phyloP scores from a whole-genome alignment of 2,329 filamentous ascomycete genomes.

The Geosmithia morbida region DNA sequence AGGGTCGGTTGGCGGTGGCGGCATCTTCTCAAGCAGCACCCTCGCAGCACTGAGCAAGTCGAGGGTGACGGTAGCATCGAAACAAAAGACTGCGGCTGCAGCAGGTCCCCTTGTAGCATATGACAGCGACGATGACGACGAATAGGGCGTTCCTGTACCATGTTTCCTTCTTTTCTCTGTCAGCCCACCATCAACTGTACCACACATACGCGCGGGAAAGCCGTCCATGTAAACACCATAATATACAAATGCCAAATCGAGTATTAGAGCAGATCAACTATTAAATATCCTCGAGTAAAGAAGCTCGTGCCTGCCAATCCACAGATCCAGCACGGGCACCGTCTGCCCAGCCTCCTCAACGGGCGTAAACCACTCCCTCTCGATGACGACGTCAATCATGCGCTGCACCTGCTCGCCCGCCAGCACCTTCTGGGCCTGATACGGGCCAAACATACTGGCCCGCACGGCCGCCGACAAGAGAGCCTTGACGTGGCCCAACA shows the following conservation, averaged over 20 bases:
- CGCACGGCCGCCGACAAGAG: conserved; percentile 64
- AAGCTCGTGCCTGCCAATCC: conserved; percentile 71
- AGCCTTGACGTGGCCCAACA: conserved; percentile 64
- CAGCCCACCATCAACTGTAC: background rate
- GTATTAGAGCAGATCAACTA: conserved; percentile 40
- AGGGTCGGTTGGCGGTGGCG: conserved; percentile 22
- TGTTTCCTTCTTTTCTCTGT: background rate
- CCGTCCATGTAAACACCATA: conserved; percentile 4
- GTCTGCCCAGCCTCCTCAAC: conserved; percentile 59
- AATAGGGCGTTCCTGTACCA: conserved; percentile 14
- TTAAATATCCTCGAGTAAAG: conserved; percentile 81
- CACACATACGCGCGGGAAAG: background rate
- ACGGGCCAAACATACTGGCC: conserved; percentile 66
- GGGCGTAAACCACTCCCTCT: conserved; percentile 40
- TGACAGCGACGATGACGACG: conserved; percentile 72
- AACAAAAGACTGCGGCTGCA: conserved; percentile 27
- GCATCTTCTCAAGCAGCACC: conserved; percentile 73
- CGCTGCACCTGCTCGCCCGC: conserved; percentile 43
- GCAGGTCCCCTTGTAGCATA: conserved; percentile 74
- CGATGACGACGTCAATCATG: conserved; percentile 42
- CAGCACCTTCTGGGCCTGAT: conserved; percentile 61
- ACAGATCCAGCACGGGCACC: conserved; percentile 67
- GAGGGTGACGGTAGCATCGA: conserved; percentile 37
- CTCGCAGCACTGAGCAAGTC: conserved; percentile 59
- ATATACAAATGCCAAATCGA: conserved; percentile 12